Base-by-base conservation (phyloP, 257 asterid genomes). In the Coffea eugenioides region DNA sequence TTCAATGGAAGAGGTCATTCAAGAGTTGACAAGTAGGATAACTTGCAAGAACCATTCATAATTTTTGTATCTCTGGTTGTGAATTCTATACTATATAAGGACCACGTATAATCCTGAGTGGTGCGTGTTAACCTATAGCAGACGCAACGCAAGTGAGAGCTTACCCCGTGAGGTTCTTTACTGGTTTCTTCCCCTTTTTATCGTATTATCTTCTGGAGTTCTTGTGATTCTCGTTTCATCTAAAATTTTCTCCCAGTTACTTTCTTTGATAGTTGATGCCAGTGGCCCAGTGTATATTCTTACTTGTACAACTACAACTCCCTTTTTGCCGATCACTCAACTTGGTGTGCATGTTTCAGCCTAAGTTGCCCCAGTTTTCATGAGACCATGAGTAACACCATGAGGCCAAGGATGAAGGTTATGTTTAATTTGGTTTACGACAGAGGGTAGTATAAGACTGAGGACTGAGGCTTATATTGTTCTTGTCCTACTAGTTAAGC, bases 351-450 rank as follows among this genome's bases (percentile, higher is more conserved):
- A 74, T 70, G 75, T 16, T 72, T 71, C 61, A 51, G 16, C 25
- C 27, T 70, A 45, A 18, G 27, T 70, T 62, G 76, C 15, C 46
- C 68, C 68, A 36, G 12, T 0, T 49, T 57, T 59, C 36, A 62
- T 14, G 68, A 43, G 67, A 74, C 21, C 73, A 90, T 89, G 95
- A 88, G 91, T 77, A 89, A 91, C 73, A 70, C 91, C 13, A 87
- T 77, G 90, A 85, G 84, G 82, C 93, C 93, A 52, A 88, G 93
- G 82, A 83, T 83, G 86, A 84, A 87, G 84, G 80, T 91, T 49
- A 79, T 85, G 88, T 82, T 91, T 78, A 56, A 89, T 77, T 78
- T 89, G 80, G 93, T 66, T 76, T 91, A 91, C 11, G 96, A 91
- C 71, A 83, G 93, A 84, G 96, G 96, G 39, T 91, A 86, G 81